phyloP scores from a whole-genome alignment of 139 green algal species.

The Auxenochlorella pyrenoidosa region DNA sequence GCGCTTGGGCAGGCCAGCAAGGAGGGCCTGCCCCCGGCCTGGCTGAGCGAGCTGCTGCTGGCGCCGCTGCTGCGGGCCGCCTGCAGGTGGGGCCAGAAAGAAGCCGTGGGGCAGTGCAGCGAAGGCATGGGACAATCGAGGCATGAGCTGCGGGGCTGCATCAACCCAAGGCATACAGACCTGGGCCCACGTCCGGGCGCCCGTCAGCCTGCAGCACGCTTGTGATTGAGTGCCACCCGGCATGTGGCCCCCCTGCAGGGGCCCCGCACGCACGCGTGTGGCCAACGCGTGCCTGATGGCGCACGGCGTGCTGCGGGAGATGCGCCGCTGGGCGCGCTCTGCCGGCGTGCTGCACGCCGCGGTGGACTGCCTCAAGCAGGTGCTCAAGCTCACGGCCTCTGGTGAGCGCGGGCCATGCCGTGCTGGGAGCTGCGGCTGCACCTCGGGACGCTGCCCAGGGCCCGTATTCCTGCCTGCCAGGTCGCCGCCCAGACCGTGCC shows the following conservation, averaged over 20 bases:
- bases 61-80: slow-evolving; percentile 22
- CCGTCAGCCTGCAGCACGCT: no score
- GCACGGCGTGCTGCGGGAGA: slow-evolving; percentile 15
- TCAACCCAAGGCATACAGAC: no score
- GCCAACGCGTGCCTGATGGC: slow-evolving; percentile 29
- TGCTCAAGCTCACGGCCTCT: slow-evolving; percentile 21
- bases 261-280: neutral
- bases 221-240: no score
- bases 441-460: neutral
- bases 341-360: slow-evolving; percentile 24
- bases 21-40: neutral
- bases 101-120: neutral
- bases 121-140: neutral
- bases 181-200: no score
- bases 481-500: neutral
- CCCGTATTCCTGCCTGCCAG: no score
- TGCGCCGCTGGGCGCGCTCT: slow-evolving; percentile 10
- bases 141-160: neutral
- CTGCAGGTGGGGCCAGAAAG: neutral
- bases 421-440: no score
- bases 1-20: slow-evolving; percentile 30
- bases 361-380: slow-evolving; percentile 32
- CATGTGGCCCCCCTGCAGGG: slow-evolving; percentile 10
- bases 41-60: slow-evolving; percentile 29
- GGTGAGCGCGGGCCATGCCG: neutral